Evolutionary conservation across 2,329 filamentous ascomycete genomes (phyloP).

Genomic region (Trichoderma sp.): DNA sequence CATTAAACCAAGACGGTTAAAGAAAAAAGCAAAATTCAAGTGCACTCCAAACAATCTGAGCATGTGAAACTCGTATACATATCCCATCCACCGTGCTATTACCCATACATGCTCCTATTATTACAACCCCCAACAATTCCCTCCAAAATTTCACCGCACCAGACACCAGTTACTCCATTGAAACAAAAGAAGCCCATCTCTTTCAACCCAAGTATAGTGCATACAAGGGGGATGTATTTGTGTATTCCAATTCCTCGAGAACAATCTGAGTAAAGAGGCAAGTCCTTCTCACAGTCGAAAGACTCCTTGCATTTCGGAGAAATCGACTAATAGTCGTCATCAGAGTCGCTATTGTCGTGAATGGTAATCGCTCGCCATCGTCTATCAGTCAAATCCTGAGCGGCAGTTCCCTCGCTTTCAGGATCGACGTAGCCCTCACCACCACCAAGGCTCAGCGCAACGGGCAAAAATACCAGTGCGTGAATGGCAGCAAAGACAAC

Average conservation of each 20-base stretch:
- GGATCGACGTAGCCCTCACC: constrained; percentile 86
- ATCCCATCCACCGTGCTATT: neutral
- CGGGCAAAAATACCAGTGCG: constrained; percentile 86
- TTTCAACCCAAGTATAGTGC: neutral
- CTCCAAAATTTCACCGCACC: neutral
- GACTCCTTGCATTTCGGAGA: neutral
- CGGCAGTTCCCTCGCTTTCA: constrained; percentile 81
- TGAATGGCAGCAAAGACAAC: constrained; percentile 87
- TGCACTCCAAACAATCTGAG: neutral
- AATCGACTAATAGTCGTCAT: constrained; percentile 50
- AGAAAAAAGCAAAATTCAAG: neutral
- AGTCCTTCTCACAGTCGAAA: neutral
- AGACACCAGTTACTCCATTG: neutral
- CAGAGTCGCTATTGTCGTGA: constrained; percentile 72
- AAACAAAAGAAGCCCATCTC: neutral
- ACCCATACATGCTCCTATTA: neutral
- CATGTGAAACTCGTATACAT: neutral
- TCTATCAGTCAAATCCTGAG: constrained; percentile 79
- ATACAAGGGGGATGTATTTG: too few species aligned
- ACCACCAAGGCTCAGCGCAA: constrained; percentile 79
- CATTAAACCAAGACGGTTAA: neutral
- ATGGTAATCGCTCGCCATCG: constrained; percentile 74
- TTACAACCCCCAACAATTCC: neutral
- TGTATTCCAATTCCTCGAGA: neutral
- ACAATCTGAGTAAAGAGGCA: too few species aligned